phyloP scores from a whole-genome alignment of 2,329 filamentous ascomycete genomes.

The Arthrinium phaeospermum region DNA sequence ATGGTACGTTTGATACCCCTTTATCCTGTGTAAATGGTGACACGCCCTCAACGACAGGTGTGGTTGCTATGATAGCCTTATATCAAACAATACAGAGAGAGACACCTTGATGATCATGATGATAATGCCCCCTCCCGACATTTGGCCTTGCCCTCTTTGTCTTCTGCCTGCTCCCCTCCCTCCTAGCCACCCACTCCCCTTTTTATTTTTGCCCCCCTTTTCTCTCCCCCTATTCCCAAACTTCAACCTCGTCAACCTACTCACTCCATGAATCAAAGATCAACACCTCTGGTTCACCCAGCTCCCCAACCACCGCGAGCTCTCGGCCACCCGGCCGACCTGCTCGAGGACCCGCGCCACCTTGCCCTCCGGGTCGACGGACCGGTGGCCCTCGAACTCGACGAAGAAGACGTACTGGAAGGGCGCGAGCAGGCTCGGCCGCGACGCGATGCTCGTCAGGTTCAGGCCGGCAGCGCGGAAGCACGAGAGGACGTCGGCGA shows the following conservation, averaged over 20 bases:
- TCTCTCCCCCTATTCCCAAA: background rate
- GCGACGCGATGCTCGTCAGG: slow-evolving; percentile 86
- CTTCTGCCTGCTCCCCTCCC: background rate
- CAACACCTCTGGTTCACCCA: slow-evolving; percentile 53
- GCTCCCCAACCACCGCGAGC: slow-evolving; percentile 73
- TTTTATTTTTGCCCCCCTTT: background rate
- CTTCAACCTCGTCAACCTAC: background rate
- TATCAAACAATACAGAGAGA: background rate
- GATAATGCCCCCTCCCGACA: background rate
- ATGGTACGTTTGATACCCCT: background rate
- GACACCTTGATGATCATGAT: background rate
- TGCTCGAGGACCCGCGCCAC: slow-evolving; percentile 66
- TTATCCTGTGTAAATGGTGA: background rate
- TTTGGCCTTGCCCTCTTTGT: background rate
- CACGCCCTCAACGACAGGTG: background rate
- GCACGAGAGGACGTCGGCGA: slow-evolving; percentile 80
- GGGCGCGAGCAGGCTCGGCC: slow-evolving; percentile 74
- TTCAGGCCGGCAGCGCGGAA: slow-evolving; percentile 79
- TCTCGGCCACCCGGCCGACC: slow-evolving; percentile 62
- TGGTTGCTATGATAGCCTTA: background rate
- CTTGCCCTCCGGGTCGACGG: slow-evolving; percentile 57
- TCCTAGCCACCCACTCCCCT: too few species aligned
- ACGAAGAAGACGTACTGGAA: slow-evolving; percentile 98
- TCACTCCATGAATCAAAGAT: background rate
- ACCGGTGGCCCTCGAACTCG: slow-evolving; percentile 75